Evolutionary conservation across 1,284 basidiomycete species (phyloP), one percentile per base, ranked within the genome.

Genomic region (Boletus semigastroideus): DNA sequence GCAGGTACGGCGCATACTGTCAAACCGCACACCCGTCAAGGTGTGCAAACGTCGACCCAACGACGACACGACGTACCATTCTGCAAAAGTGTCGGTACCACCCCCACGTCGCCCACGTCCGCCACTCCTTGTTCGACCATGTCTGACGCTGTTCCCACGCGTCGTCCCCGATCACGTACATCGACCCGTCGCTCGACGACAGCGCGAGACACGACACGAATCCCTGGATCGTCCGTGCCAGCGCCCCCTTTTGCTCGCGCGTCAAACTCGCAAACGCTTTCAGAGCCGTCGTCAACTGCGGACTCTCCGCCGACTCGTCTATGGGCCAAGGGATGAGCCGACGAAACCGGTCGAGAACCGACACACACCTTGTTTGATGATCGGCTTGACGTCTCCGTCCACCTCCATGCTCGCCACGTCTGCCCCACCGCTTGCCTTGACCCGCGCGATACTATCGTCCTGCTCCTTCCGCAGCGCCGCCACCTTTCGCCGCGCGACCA

Each of bases 41-140:
- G n/a, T n/a, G n/a, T n/a, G n/a, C n/a, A n/a, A n/a, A n/a, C n/a
- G n/a, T n/a, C n/a, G n/a, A n/a, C n/a, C n/a, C n/a, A n/a, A n/a
- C n/a, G n/a, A n/a, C n/a, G n/a, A n/a, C n/a, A n/a, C n/a, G 27
- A 62, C 86, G 63, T 54, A 93, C 91, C 66, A 73, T 77, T 63
- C 90, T 76, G 68, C 87, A 89, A 73, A 92, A 92, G 61, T 94
- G 89, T 53, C 87, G 76, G 62, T 88, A 92, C 91, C 90, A 93
- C 6, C 87, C 84, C 86, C 89, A 91, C 0, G 86, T 87, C 70
- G 88, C 86, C 90, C 90, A 92, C 5, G 79, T 75, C 62, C 79
- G 78, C 91, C 92, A 94, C 51, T 87, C 82, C 25, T 82, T 77
- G 38, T 80, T 75, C 34, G 74, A 74, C 89, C 89, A 91, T 39